These are phyloP conservation scores for Phaeolepiota aurea DNA, from an alignment of 768 basidiomycete species.

Conservation along the genomic window DNA sequence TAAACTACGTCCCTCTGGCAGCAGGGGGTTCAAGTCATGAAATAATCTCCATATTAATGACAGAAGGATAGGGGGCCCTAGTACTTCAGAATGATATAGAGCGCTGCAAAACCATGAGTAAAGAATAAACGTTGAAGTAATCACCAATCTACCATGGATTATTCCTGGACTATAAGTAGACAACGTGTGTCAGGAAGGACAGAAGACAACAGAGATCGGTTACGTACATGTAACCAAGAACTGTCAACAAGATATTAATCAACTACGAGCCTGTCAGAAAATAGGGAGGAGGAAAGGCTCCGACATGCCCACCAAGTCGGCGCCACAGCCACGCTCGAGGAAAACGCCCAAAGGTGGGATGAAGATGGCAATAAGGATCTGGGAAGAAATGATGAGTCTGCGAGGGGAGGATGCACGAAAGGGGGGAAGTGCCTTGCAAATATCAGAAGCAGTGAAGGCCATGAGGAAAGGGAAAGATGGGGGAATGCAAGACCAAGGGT, in stretches of 20 bases:
- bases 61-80: constrained; percentile 20
- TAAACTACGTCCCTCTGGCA: neutral
- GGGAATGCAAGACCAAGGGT: constrained; percentile 2
- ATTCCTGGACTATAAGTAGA: constrained; percentile 54
- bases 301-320: constrained; percentile 53
- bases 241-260: constrained; percentile 77
- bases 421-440: constrained; percentile 56
- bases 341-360: constrained; percentile 84
- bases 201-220: neutral
- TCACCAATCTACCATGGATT: constrained; percentile 59
- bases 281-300: constrained; percentile 5
- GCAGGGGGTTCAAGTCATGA: too few species aligned
- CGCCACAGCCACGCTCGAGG: constrained; percentile 76
- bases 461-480: constrained; percentile 21
- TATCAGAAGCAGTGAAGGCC: constrained; percentile 67
- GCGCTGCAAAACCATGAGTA: constrained; percentile 32
- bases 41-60: constrained; percentile 2
- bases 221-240: constrained; percentile 71
- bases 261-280: constrained; percentile 14
- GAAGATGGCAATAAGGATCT: constrained; percentile 58
- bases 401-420: neutral
- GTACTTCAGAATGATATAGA: constrained; percentile 79
- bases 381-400: constrained; percentile 8
- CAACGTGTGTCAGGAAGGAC: neutral
- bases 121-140: neutral